Base-by-base conservation (phyloP, 2,329 filamentous ascomycete species). In the Trichophyton mentagrophytes region DNA sequence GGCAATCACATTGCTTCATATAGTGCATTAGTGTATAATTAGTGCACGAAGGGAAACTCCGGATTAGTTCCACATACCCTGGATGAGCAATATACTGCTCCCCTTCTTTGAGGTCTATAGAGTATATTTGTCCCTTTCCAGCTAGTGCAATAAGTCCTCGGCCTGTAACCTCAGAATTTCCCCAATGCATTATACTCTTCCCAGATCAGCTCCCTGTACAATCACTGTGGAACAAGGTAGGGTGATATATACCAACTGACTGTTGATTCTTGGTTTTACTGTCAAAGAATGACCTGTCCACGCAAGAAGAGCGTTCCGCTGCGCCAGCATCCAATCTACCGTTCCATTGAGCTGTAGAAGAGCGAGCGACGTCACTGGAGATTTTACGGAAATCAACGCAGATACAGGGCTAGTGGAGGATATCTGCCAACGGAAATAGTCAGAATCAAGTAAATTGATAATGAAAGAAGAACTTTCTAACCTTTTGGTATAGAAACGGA, bases 41-140 rank as follows among this genome's bases (percentile, higher is more conserved):
- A 57, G 36, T 44, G 11, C 3, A 44, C 4, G 40, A 25, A 13
- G 11, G n/a, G 22, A 20, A 40, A 27, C 9, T 7, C 11, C 11
- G 9, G 22, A 17, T 15, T 20, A 33, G 7, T 8, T 44, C 58
- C 25, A 65, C 70, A 61, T 74, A 81, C 79, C 80, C 83, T 36
- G 93, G 92, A 72, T 97, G 91, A 2, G 89, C 89, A 60, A 95
- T 85, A 67, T 96, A 92, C 72, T 93, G 88, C 71, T 99, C 93
- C 17, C 88, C 90, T 27, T 86, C 84, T 62, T 84, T 85, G 58
- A 99, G 76, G 1, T 84, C 85, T 38, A 99, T 79, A 67, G 93
- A 87, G 72, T 96, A 96, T 63, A 96, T 85, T 70, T 96, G 90
- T 0, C 93, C 93, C 20, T 87, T 88, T 5, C 91, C 90, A 7